Percentiles rank a stretch among this genome's conserved stretches.
Evolutionary conservation across 306 rosid genomes (phyloP).

Genomic region (Cicer bijugum): DNA sequence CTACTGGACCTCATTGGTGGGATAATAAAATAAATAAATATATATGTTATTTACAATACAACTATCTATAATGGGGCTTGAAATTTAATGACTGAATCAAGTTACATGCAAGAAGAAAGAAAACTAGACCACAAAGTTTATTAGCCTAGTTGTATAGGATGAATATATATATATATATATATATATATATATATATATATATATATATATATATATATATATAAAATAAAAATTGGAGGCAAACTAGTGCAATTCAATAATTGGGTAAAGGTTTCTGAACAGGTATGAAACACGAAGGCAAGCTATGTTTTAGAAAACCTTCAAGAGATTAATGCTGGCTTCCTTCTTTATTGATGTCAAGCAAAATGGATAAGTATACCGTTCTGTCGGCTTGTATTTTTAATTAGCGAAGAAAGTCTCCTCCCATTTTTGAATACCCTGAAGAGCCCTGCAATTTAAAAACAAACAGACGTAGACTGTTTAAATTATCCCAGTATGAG

Average conservation of each 20-base stretch:
- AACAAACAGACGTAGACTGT: constrained; percentile 13
- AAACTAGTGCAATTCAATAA: constrained; percentile 7
- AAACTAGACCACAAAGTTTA: neutral
- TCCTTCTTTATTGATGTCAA: neutral
- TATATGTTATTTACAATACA: too few species aligned
- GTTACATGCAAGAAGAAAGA: constrained; percentile 23
- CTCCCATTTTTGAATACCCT: neutral
- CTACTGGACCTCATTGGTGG: too few species aligned
- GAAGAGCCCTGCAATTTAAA: constrained; percentile 13
- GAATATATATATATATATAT: neutral
- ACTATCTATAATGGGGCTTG: neutral
- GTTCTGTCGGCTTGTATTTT: constrained; percentile 18
- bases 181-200: constrained; percentile 2
- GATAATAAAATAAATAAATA: too few species aligned
- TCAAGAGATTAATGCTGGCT: constrained; percentile 16
- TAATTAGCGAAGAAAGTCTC: neutral
- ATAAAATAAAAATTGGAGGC: constrained; percentile 4
- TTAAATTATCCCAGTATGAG: constrained; percentile 10
- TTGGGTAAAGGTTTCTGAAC: constrained; percentile 32
- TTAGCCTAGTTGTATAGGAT: constrained; percentile 20
- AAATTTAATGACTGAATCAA: constrained; percentile 2
- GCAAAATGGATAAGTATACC: constrained; percentile 33
- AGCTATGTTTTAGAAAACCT: constrained; percentile 1
- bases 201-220: neutral
- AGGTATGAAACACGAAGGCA: constrained; percentile 11